Base-by-base conservation (phyloP, 805 yeast species). In the Kodamaea hsintzibuensis region DNA sequence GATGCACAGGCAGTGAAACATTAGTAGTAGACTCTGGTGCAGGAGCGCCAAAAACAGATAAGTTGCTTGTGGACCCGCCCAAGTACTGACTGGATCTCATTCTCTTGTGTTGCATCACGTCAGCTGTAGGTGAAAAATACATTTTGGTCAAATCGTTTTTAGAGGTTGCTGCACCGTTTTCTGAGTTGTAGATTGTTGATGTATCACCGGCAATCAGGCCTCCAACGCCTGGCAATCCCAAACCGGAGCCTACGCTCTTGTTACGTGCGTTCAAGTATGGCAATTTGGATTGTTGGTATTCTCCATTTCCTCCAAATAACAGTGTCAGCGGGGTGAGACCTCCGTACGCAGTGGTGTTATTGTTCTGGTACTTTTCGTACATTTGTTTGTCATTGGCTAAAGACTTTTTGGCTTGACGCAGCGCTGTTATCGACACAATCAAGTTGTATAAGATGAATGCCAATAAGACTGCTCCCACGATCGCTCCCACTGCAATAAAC, bases 81-180 rank as follows among this genome's bases (percentile, higher is more conserved):
- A 51, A 27, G 46, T 51, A 51, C 47, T 62, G 64, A 45, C 63
- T 55, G 3, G 75, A 65, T 47, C 64, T 62, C 33, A 62, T 66
- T 43, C 74, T 68, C 60, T 71, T 75, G 60, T 78, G 80, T 53
- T 75, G 74, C 81, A 85, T 80, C 14, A 85, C 86, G 62, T 88
- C 91, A 14, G 85, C 85, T 0, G 96, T 89, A 35, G 96, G 96
- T 2, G 95, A 88, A 51, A 88, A 82, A 68, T 86, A 89, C 80
- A 86, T 77, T 51, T 65, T 73, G 39, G 81, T 76, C 60, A 73
- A 68, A 56, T 77, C 82, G 51, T 72, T 70, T 54, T 71, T 70
- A 10, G 74, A 60, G 0, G 77, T 66, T 16, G 72, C 65, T 12
- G 60, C 60, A 13, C 62, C 72, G 10, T 58, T 56, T 16, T 70